These are phyloP conservation scores for Saccharomycopsis fodiens DNA, from an alignment of 805 yeast species.

Conservation along the genomic window DNA sequence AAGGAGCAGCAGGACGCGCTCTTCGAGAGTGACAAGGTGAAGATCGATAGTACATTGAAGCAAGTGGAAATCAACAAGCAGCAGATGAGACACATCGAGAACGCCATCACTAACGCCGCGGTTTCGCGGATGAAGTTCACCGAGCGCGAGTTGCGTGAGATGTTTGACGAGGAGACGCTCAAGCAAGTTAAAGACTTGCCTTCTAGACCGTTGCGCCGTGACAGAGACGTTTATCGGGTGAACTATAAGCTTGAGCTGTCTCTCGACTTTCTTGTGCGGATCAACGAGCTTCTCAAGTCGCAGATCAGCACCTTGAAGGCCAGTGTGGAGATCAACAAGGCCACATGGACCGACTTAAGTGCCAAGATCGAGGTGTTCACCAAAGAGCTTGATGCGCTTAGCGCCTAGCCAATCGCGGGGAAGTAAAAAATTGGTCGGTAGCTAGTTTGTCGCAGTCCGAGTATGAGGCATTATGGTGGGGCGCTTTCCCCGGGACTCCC, in stretches of 20 bases:
- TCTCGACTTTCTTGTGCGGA: conserved; percentile 11
- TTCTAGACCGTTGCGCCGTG: not conserved
- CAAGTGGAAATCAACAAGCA: conserved; percentile 6
- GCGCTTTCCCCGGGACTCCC: not conserved
- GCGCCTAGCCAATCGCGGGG: not conserved
- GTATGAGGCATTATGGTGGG: not conserved
- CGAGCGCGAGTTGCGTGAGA: conserved; percentile 2
- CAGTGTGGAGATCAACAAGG: conserved; percentile 5
- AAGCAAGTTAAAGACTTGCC: conserved; percentile 6
- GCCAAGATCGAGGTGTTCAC: conserved; percentile 4
- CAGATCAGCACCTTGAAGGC: conserved; percentile 6
- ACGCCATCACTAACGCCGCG: not conserved
- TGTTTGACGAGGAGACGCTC: conserved; percentile 10
- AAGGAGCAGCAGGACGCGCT: conserved; percentile 4
- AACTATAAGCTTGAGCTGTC: conserved; percentile 8
- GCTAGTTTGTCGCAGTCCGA: not conserved
- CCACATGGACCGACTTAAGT: conserved; percentile 11
- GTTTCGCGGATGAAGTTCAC: not conserved
- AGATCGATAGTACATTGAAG: conserved; percentile 5
- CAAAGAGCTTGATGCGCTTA: not conserved
- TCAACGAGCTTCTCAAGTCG: conserved; percentile 7
- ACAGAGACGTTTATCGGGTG: conserved; percentile 4
- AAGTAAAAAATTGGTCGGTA: not conserved
- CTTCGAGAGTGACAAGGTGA: not conserved
- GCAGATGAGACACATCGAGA: conserved; percentile 7